Evolutionary conservation across 257 asterid species (phyloP), one percentile per base, ranked within the genome.

Genomic region (Jacaranda copaia): DNA sequence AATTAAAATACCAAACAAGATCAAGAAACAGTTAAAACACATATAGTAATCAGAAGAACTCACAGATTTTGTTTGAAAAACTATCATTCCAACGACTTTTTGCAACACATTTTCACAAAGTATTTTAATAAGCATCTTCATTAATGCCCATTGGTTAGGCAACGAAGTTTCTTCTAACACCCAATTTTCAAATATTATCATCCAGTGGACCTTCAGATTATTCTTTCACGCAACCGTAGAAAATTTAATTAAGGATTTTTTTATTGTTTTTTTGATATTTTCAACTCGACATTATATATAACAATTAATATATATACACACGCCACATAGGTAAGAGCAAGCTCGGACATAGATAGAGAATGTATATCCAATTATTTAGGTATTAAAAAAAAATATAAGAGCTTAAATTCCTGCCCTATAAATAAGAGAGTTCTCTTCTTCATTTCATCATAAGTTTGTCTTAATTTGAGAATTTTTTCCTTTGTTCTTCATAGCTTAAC

Each of bases 101-200:
- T 16, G 40, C n/a, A 66, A 25, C 10, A 19, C 35, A 49, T 20
- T 6, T 0, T 70, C 19, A 25, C 12, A 16, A 25, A 72, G 10
- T 55, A 76, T 49, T 60, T 75, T 51, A 69, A 20, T 76, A 25
- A 53, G 5, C 39, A 70, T 38, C 39, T 60, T 55, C 48, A 12
- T 75, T 55, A 84, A 76, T 85, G 88, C 57, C 88, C 84, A 76
- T 68, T 77, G 15, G 83, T 85, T 85, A 82, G 79, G 86, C 77
- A 85, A 77, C 81, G 81, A 82, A 73, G 76, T 74, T 79, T 68
- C 70, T 58, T 25, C 78, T 51, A 74, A 66, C 76, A 57, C 81
- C 60, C 38, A 65, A 56, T 65, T 67, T 58, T 38, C 63, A 68
- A 46, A 39, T 65, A 69, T 58, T 55, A 12, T 64, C 8, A 65